Evolutionary conservation across 805 yeast species (phyloP), one percentile per base, ranked within the genome.

Genomic region (Yarrowia hollandica): DNA sequence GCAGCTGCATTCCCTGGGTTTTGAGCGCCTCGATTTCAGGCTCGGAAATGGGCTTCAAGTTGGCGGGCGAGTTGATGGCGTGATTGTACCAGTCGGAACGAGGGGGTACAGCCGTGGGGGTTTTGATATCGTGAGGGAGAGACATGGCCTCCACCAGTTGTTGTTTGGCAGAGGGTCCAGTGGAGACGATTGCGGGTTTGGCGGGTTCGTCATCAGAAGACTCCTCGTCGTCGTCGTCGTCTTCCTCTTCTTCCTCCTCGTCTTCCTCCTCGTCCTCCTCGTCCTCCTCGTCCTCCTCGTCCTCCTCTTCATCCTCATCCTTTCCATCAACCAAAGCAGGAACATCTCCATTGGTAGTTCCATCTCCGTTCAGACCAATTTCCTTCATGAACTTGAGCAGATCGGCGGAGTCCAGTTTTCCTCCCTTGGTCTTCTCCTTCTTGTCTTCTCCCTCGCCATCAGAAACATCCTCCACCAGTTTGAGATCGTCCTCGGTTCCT

Each of bases 401-500:
- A 16, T 67, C 70, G 7, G 31, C 44, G 4, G 60, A 34, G 9
- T 64, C 59, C 15, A 25, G 48, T 10, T 35, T 42, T 26, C 59
- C 62, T 15, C 55, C 75, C 2, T 64, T 63, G 12, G 64, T 64
- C 5, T 63, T 69, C 19, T 61, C 68, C 12, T 78, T 64, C 54
- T 72, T 77, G 33, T 54, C 61, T 14, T 68, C 71, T n/a, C n/a
- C n/a, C 12, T 68, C 65, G 8, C 65, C 71, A 15, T 61, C 56
- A 14, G 60, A 71, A 3, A 86, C 65, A 14, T 78, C 86, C 30
- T 79, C 77, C 11, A 91, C 65, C 54, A 90, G 72, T 41, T 80
- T 79, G 44, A 91, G 69, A 70, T 90, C 97, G 19, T 84, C 91
- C 64, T 88, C 94, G 14, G 89, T 79, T 18, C 97, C 98, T 30